Conservation (phyloP, 805 yeast species). For the Wickerhamiella nectarea region DNA sequence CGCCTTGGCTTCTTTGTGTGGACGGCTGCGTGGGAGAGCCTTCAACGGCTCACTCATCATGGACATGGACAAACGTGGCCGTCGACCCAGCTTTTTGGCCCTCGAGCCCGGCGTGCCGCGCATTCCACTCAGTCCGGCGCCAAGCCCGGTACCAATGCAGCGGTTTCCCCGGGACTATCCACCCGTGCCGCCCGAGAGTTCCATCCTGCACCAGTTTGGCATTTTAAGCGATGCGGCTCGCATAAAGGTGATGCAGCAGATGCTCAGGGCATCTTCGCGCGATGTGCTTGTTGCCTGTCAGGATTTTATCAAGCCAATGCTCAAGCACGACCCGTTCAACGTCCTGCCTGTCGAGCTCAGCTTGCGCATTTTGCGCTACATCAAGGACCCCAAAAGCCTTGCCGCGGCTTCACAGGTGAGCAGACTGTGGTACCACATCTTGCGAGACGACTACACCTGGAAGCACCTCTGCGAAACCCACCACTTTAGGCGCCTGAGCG, state of each 20-base stretch:
- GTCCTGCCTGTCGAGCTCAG: conserved; percentile 68
- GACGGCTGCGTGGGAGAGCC: no score
- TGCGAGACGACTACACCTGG: conserved; percentile 33
- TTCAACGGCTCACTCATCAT: background rate
- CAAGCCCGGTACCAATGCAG: conserved; percentile 10
- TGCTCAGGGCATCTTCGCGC: conserved; percentile 19
- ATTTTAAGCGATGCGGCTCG: conserved; percentile 15
- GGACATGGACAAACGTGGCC: background rate
- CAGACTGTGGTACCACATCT: conserved; percentile 48
- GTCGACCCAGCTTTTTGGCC: conserved; percentile 3
- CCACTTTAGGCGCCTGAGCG: conserved; percentile 27
- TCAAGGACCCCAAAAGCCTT: conserved; percentile 70
- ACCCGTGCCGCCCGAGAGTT: background rate
- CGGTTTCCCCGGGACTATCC: conserved; percentile 6
- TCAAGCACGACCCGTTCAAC: conserved; percentile 31
- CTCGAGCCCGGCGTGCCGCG: conserved; percentile 3
- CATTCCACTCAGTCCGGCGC: conserved; percentile 8
- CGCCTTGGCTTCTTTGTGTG: no score
- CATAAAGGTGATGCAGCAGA: conserved; percentile 16
- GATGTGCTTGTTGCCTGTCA: conserved; percentile 21
- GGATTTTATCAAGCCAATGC: conserved; percentile 26
- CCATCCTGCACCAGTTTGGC: conserved; percentile 14
- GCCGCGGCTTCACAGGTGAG: conserved; percentile 91
- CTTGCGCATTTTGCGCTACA: conserved; percentile 65
- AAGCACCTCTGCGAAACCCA: conserved; percentile 27